A percentile compares a stretch with the other conserved stretches of the same genome.
Conservation (phyloP, 73 alveolate species). For the Symbiodinium pilosum region DNA sequence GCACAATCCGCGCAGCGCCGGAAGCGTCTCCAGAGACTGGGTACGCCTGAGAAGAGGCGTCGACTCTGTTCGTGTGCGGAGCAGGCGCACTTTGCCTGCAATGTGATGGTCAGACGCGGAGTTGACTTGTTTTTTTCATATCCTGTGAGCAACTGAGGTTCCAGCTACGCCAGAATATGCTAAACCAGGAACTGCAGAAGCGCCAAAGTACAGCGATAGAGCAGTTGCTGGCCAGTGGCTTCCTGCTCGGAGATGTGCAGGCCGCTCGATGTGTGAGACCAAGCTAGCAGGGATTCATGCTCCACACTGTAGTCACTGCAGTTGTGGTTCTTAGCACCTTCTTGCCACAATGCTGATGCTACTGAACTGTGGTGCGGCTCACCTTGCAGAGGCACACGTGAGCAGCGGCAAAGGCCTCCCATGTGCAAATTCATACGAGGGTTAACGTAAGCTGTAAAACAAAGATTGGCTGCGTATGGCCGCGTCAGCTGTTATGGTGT, state of each 20-base stretch:
- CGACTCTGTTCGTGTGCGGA: slow-evolving; percentile 10
- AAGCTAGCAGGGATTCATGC: no score
- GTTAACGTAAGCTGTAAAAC: no score
- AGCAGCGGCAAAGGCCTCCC: background rate
- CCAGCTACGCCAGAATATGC: background rate
- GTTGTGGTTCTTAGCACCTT: no score
- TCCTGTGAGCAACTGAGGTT: slow-evolving; percentile 17
- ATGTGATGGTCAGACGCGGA: background rate
- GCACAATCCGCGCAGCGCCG: background rate
- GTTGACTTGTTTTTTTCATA: background rate
- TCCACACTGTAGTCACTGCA: background rate
- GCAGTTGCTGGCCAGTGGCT: slow-evolving; percentile 37
- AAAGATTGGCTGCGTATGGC: no score
- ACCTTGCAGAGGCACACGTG: background rate
- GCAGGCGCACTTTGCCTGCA: slow-evolving; percentile 11
- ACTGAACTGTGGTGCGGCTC: background rate
- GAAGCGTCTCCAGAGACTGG: slow-evolving; percentile 59
- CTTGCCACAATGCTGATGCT: no score
- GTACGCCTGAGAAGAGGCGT: background rate
- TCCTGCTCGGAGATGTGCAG: slow-evolving; percentile 30
- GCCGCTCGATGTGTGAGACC: no score
- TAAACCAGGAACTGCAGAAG: background rate
- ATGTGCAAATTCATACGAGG: no score
- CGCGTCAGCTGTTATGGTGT: no score
- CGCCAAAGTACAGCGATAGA: slow-evolving; percentile 21